These are phyloP conservation scores for Salix arbutifolia DNA, from an alignment of 345 rosid species.

Conservation along the genomic window DNA sequence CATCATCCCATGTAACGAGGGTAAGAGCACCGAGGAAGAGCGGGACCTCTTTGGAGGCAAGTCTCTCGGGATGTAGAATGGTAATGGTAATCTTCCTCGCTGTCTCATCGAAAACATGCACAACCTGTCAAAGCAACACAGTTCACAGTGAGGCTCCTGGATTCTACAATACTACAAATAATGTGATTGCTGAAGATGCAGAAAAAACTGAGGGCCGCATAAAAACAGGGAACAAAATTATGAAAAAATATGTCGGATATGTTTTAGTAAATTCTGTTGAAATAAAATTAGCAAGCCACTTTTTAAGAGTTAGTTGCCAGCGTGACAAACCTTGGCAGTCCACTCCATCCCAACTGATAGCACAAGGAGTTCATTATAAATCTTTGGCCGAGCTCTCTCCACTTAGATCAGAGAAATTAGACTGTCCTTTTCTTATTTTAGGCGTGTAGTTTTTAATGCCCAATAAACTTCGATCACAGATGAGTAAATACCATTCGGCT, in stretches of 20 bases:
- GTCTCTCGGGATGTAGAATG: not conserved
- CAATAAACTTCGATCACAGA: not conserved
- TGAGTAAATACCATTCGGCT: not conserved
- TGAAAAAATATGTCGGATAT: not conserved
- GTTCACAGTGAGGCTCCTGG: not conserved
- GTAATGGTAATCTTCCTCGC: not conserved
- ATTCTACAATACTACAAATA: not conserved
- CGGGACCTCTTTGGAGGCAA: not conserved
- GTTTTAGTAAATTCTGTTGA: not conserved
- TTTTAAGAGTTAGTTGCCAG: not conserved
- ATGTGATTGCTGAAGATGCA: not conserved
- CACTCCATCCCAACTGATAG: not conserved
- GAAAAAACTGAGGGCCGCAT: not conserved
- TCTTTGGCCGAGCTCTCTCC: not conserved
- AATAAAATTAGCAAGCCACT: not conserved
- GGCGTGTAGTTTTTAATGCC: not conserved
- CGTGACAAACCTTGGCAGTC: not conserved
- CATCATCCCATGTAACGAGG: not conserved
- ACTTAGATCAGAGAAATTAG: not conserved
- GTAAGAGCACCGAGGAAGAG: not conserved
- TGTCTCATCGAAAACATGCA: not conserved
- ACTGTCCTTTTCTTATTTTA: not conserved
- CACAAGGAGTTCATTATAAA: not conserved
- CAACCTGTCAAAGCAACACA: not conserved
- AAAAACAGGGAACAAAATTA: not conserved